Conservation (phyloP, 305 asterid species). For the Fraxinus sp. region DNA sequence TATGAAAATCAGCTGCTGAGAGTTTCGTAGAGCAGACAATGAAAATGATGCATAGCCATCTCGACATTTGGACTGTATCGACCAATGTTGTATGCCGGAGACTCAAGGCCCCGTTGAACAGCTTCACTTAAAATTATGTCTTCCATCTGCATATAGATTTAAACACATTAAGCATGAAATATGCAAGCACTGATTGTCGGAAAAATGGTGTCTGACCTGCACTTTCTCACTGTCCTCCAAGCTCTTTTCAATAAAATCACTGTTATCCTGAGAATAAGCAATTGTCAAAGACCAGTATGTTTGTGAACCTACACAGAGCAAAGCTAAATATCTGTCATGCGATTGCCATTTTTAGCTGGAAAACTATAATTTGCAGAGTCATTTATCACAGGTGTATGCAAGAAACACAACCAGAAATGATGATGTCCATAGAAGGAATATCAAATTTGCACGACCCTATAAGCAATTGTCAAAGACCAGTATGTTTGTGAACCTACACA, state of each 20-base stretch:
- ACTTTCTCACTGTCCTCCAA: conserved; percentile 65
- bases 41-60: conserved; percentile 94
- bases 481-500: not conserved
- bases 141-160: conserved; percentile 35
- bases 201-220: conserved; percentile 45
- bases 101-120: conserved; percentile 74
- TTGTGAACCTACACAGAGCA: not conserved
- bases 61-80: conserved; percentile 78
- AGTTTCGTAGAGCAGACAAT: conserved; percentile 45
- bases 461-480: not conserved
- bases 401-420: not conserved
- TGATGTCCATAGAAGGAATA: not conserved
- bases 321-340: not conserved
- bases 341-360: not conserved
- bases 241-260: conserved; percentile 46
- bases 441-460: no score
- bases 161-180: not conserved
- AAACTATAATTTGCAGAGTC: not conserved
- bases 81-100: conserved; percentile 65
- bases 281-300: not conserved
- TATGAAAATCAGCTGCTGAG: conserved; percentile 31
- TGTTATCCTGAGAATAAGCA: conserved; percentile 44
- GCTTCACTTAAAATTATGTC: conserved; percentile 55
- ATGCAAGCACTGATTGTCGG: not conserved
- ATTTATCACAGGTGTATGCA: not conserved